A percentile compares a stretch with the other conserved stretches of the same genome.
Evolutionary conservation across 2,329 filamentous ascomycete genomes (phyloP).

Genomic region (Fusarium aywerte): DNA sequence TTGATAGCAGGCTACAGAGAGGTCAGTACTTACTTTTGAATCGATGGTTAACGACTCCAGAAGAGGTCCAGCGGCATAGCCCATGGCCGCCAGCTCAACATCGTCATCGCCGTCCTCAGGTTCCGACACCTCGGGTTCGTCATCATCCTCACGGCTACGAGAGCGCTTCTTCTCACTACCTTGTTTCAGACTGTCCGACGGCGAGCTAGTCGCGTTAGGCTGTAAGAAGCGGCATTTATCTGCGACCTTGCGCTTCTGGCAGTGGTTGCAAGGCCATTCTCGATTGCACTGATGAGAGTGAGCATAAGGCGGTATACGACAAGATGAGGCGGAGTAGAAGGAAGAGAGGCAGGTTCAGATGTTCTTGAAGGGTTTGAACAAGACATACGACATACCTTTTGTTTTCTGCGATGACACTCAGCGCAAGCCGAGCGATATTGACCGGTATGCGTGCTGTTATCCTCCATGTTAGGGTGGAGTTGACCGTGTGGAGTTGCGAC

Average conservation of each 20-base stretch:
- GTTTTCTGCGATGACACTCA: constrained; percentile 56
- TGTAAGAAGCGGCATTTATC: constrained; percentile 50
- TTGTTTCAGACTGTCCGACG: constrained; percentile 31
- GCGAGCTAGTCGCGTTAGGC: constrained; percentile 33
- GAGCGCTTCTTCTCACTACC: constrained; percentile 41
- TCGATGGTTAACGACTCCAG: constrained; percentile 44
- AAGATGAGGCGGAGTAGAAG: constrained; percentile 25
- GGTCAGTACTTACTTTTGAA: constrained; percentile 36
- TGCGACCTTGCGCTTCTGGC: constrained; percentile 53
- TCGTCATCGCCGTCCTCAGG: constrained; percentile 43
- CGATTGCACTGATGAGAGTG: constrained; percentile 50
- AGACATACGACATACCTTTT: constrained; percentile 51
- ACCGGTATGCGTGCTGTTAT: constrained; percentile 56
- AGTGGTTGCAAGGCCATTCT: constrained; percentile 54
- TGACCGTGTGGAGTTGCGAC: constrained; percentile 40
- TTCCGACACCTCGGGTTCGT: constrained; percentile 33
- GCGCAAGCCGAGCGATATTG: constrained; percentile 54
- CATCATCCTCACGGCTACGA: constrained; percentile 34
- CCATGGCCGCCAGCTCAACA: constrained; percentile 49
- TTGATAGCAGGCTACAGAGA: no score
- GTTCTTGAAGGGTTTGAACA: no score
- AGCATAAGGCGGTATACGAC: constrained; percentile 43
- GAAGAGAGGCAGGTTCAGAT: background rate
- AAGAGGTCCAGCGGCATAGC: constrained; percentile 50
- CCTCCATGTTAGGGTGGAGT: constrained; percentile 49